Evolutionary conservation across 441 rosid species (phyloP).

Genomic region (Gossypium armourianum): DNA sequence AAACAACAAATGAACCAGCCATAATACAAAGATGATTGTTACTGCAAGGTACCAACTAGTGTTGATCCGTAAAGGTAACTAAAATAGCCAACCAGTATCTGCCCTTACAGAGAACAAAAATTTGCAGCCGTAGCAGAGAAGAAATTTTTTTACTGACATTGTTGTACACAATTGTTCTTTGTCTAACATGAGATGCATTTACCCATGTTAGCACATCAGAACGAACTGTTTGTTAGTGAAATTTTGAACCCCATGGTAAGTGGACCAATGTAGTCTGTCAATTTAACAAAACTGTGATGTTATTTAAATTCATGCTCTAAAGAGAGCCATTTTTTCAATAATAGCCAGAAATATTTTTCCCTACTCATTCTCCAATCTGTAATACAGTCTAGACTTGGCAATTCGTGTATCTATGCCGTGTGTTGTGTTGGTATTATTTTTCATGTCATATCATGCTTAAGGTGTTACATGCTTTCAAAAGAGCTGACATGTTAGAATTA

Average conservation of each 20-base stretch:
- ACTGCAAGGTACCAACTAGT: slow-evolving; percentile 24
- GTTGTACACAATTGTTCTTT: slow-evolving; percentile 35
- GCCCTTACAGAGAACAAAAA: slow-evolving; percentile 16
- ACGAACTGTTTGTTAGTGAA: slow-evolving; percentile 14
- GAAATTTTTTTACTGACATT: slow-evolving; percentile 28
- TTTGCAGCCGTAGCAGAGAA: slow-evolving; percentile 23
- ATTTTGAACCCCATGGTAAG: slow-evolving; percentile 13
- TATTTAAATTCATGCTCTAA: slow-evolving; percentile 39
- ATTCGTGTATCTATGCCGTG: neutral
- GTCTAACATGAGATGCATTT: slow-evolving; percentile 28
- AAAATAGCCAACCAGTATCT: slow-evolving; percentile 24
- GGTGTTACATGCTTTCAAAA: neutral
- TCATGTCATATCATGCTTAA: neutral
- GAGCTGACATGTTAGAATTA: neutral
- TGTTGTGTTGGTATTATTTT: neutral
- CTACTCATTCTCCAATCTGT: neutral
- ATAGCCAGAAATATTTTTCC: neutral
- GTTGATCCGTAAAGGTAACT: slow-evolving; percentile 13
- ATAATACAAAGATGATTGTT: slow-evolving; percentile 16
- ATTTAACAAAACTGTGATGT: slow-evolving; percentile 14
- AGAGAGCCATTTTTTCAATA: slow-evolving; percentile 28
- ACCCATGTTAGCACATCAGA: slow-evolving; percentile 19
- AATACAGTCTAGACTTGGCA: neutral
- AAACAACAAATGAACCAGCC: slow-evolving; percentile 16
- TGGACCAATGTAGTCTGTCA: slow-evolving; percentile 22